Base-by-base conservation (phyloP, 73 alveolate species). In the Blepharisma japonicum region DNA sequence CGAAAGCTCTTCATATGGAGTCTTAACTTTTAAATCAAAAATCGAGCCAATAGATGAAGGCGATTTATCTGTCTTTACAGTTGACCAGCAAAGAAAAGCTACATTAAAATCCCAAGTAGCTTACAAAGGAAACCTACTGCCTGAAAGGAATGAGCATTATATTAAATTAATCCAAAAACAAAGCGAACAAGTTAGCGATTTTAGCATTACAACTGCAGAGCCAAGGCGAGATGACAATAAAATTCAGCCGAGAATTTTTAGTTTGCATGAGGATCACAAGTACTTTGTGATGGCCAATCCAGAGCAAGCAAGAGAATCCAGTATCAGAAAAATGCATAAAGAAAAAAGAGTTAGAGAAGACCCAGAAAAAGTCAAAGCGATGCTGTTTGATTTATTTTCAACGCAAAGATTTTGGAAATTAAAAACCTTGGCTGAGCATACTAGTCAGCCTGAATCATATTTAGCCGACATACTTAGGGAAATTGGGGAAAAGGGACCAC, bases 61-160 rank as follows among this genome's bases (percentile, higher is more conserved):
- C 3, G 67, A 53, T 53, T 53, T 53, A 53, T 4, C 0, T 53
- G 23, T 53, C n/a, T 53, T 53, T 20, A 14, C 67, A 53, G 67
- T 53, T 11, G 67, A 53, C 23, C 27, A 20, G 67, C 27, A 20
- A 14, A 53, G 67, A 53, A 53, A 53, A 53, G 67, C 67, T 53
- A 20, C 23, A 53, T 20, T 53, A 14, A 53, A 53, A 53, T 11
- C 67, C 23, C n/a, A 53, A 53, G 67, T 53, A 14, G 67, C 67
- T 20, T 53, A 53, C 67, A 53, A 53, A 53, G 67, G 67, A 4
- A 53, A 53, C 4, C 67, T 53, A 14, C 23, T 53, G 67, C 67
- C 67, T 53, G 67, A 53, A 53, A 53, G 23, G 67, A 14, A 11
- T 53, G n/a, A 11, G 0, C n/a, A 14, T 53, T 53, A 14, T 20